phyloP scores from a whole-genome alignment of 1,139 yeast genomes.

The Kodamaea plutei region DNA sequence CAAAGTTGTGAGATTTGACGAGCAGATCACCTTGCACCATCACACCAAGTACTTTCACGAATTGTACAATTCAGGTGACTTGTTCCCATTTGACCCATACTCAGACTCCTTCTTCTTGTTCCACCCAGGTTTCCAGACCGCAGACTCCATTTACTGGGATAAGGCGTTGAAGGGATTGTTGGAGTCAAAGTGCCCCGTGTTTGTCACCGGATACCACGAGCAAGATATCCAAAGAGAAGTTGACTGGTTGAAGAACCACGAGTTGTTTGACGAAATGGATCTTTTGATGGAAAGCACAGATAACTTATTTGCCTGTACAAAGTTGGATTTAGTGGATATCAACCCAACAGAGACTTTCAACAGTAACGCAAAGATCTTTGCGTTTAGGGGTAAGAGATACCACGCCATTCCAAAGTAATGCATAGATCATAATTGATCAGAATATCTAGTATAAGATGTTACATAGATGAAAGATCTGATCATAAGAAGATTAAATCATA shows the following conservation, averaged over 20 bases:
- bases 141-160: slow-evolving; percentile 78
- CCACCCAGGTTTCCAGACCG: slow-evolving; percentile 92
- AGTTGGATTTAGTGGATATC: slow-evolving; percentile 88
- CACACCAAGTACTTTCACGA: slow-evolving; percentile 92
- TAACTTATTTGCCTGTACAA: slow-evolving; percentile 78
- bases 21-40: slow-evolving; percentile 67
- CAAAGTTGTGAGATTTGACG: slow-evolving; percentile 69
- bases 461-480: too few relatives aligned
- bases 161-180: slow-evolving; percentile 79
- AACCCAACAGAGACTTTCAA: slow-evolving; percentile 92
- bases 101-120: slow-evolving; percentile 86
- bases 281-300: slow-evolving; percentile 69
- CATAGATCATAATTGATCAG: too few relatives aligned
- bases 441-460: too few relatives aligned
- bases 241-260: slow-evolving; percentile 65
- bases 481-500: too few relatives aligned
- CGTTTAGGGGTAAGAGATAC: slow-evolving; percentile 93
- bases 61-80: slow-evolving; percentile 84
- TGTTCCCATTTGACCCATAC: slow-evolving; percentile 97
- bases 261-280: slow-evolving; percentile 65
- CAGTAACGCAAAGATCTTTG: slow-evolving; percentile 84
- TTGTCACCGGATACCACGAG: slow-evolving; percentile 85
- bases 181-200: slow-evolving; percentile 89
- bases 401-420: slow-evolving; percentile 60
- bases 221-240: slow-evolving; percentile 68